A percentile compares a stretch with the other conserved stretches of the same genome.
phyloP scores from a whole-genome alignment of 2,329 filamentous ascomycete genomes.

The Colletotrichum sp. region DNA sequence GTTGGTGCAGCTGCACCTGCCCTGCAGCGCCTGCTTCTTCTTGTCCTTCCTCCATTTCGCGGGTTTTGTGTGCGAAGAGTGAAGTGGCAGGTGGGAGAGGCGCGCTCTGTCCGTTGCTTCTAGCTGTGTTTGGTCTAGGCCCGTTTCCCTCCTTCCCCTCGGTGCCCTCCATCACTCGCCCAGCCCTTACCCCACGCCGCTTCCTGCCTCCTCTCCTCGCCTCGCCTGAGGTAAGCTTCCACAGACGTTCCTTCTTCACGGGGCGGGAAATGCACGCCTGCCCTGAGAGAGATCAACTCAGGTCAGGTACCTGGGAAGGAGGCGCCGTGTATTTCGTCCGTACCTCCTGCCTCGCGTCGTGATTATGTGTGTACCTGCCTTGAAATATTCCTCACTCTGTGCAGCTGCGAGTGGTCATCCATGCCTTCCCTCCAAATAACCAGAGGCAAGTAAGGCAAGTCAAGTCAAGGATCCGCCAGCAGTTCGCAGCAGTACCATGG shows the following conservation, averaged over 20 bases:
- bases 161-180: background rate
- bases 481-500: background rate
- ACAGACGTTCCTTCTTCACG: background rate
- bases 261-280: background rate
- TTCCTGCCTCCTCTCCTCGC: background rate
- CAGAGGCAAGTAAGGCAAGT: background rate
- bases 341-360: background rate
- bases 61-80: background rate
- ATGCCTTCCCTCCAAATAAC: background rate
- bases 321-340: background rate
- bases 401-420: background rate
- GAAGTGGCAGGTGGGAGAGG: conserved; percentile 11
- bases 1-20: background rate
- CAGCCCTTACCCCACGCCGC: background rate
- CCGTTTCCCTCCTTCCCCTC: background rate
- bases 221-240: background rate
- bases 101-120: background rate
- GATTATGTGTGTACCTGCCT: background rate
- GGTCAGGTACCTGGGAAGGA: background rate
- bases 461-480: background rate
- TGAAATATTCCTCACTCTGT: background rate
- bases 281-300: background rate
- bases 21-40: background rate
- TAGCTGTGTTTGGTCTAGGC: background rate
- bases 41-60: background rate